Evolutionary conservation across 2,329 filamentous ascomycete genomes (phyloP), one percentile per base, ranked within the genome.

Genomic region (Cytospora paraplurivora): DNA sequence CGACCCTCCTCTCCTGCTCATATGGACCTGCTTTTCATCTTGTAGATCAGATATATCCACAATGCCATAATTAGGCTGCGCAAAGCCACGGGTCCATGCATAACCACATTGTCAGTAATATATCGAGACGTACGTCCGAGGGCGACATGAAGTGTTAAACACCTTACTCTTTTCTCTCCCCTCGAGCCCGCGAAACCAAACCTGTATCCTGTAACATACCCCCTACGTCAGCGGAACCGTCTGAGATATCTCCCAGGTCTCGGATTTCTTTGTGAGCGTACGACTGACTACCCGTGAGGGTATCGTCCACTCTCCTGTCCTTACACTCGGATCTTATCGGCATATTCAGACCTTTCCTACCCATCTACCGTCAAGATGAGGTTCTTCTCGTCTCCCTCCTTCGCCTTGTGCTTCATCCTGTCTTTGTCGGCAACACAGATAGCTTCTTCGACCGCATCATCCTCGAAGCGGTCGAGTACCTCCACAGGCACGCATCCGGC

Each of bases 341-440:
- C 19, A 33, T 19, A 17, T 33, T 33, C 7, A 15, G 49, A 38
- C 12, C 5, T 12, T 1, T 32, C 37, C 19, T n/a, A 37, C 32
- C 12, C 13, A 8, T 12, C 13, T 19, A 7, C 8, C 51, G 52
- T 12, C 54, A 68, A 11, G 7, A 73, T 72, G 69, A 67, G 63
- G 53, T 62, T 62, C 54, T 53, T 56, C 59, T 34, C 47, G 27
- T 65, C 68, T 41, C 32, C 71, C 38, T 71, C 71, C 41, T 68
- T 75, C 62, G 68, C 76, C 11, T 68, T 74, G 62, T 68, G 72
- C 68, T 69, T 71, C 32, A 69, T 76, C 50, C 59, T 74, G 35
- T 67, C 68, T 52, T 65, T 75, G 1, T 71, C 68, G 11, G 66
- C 66, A 10, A 74, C 76, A 34, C 76, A 78, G 68, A 72, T 72